A percentile compares a stretch with the other conserved stretches of the same genome.
Conservation (phyloP, 345 rosid species). For the Draba incana region DNA sequence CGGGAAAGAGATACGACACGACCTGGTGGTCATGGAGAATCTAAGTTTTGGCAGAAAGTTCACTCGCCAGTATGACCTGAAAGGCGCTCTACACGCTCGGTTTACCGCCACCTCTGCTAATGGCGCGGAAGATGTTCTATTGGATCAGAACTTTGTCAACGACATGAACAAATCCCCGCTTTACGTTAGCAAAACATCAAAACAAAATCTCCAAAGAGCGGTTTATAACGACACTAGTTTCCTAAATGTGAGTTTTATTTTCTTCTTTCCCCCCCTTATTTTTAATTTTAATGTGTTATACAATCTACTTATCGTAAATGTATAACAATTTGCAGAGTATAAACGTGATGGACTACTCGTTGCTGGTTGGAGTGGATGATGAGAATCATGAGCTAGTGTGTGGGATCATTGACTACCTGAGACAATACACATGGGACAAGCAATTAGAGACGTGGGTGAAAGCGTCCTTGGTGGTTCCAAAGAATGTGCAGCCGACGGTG, state of each 20-base stretch:
- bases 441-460: conserved; percentile 98
- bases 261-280: not conserved
- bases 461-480: conserved; percentile 84
- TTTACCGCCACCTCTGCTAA: conserved; percentile 51
- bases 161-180: conserved; percentile 92
- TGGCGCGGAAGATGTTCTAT: conserved; percentile 74
- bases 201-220: conserved; percentile 74
- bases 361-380: conserved; percentile 84
- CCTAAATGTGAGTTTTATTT: conserved; percentile 67
- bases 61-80: conserved; percentile 88
- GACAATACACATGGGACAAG: conserved; percentile 99
- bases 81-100: conserved; percentile 89
- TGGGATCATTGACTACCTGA: conserved; percentile 93
- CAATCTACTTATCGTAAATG: not conserved
- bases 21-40: conserved; percentile 98
- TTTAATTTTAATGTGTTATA: not conserved
- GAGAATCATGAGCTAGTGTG: conserved; percentile 77
- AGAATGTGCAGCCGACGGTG: conserved; percentile 79
- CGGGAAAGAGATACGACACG: conserved; percentile 83
- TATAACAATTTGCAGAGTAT: conserved; percentile 57
- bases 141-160: conserved; percentile 93
- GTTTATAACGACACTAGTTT: conserved; percentile 96
- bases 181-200: conserved; percentile 79
- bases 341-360: conserved; percentile 96
- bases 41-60: conserved; percentile 72